phyloP scores from a whole-genome alignment of 805 yeast genomes.

The Candida railenensis region DNA sequence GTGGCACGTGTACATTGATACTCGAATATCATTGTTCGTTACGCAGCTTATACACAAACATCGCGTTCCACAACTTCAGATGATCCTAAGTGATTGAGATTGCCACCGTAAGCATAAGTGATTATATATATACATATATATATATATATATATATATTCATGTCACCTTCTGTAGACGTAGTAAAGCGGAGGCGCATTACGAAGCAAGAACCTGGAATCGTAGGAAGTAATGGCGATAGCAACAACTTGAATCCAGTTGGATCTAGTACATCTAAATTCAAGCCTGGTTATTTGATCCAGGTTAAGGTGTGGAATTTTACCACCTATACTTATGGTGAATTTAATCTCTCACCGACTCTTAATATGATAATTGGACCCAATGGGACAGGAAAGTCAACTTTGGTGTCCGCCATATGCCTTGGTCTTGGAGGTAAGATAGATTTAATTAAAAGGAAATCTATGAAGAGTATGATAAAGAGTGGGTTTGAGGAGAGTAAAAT shows the following conservation, averaged over 20 bases:
- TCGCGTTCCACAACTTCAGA: too few relatives aligned
- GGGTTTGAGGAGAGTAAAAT: constrained; percentile 51
- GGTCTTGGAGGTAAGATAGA: constrained; percentile 82
- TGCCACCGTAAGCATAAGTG: too few relatives aligned
- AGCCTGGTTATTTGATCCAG: constrained; percentile 49
- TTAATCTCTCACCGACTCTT: constrained; percentile 74
- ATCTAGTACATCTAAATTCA: constrained; percentile 9
- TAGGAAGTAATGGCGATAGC: background rate
- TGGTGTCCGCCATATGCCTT: constrained; percentile 88
- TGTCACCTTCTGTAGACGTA: background rate
- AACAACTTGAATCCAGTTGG: background rate
- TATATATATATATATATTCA: background rate
- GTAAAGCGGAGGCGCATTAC: background rate
- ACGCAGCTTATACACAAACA: too few relatives aligned
- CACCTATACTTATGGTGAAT: constrained; percentile 68
- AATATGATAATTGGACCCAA: constrained; percentile 96
- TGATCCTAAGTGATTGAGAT: too few relatives aligned
- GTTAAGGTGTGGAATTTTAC: constrained; percentile 62
- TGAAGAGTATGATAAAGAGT: constrained; percentile 70
- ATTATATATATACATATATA: too few relatives aligned
- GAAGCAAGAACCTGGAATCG: background rate
- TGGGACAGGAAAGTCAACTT: constrained; percentile 92
- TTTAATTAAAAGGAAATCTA: constrained; percentile 64
- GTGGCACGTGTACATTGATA: background rate
- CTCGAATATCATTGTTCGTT: too few relatives aligned